These are phyloP conservation scores for Haplographium delicatum DNA, from an alignment of 495 filamentous ascomycete genomes.

Conservation along the genomic window DNA sequence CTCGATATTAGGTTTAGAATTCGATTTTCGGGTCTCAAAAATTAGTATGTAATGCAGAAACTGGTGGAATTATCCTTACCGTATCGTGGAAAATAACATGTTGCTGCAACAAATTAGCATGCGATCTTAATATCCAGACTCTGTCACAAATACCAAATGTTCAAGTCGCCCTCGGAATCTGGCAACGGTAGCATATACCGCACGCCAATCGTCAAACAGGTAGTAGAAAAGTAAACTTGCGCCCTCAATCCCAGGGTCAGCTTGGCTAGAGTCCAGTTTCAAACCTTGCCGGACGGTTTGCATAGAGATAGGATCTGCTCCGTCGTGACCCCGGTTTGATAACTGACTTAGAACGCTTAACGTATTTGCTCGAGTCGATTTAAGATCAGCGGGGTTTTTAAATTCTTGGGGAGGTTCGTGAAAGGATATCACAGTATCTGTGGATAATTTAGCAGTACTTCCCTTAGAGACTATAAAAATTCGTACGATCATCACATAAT, in stretches of 20 bases:
- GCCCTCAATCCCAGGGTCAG: slow-evolving; percentile 45
- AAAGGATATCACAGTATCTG: slow-evolving; percentile 71
- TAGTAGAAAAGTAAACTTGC: slow-evolving; percentile 80
- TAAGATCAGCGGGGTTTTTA: slow-evolving; percentile 36
- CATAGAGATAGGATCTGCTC: slow-evolving; percentile 43
- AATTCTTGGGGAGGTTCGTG: slow-evolving; percentile 57
- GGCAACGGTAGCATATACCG: slow-evolving; percentile 55
- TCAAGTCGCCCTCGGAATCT: slow-evolving; percentile 48
- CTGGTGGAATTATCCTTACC: slow-evolving; percentile 5
- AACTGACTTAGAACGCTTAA: slow-evolving; percentile 67
- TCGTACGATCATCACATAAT: slow-evolving; percentile 70
- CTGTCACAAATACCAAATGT: slow-evolving; percentile 39
- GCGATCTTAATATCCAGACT: background rate
- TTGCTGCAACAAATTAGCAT: slow-evolving; percentile 6
- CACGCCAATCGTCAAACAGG: slow-evolving; percentile 82
- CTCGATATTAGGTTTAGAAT: slow-evolving; percentile 18
- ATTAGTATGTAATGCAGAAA: background rate
- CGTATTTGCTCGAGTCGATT: slow-evolving; percentile 60
- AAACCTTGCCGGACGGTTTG: slow-evolving; percentile 32
- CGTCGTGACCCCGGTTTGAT: slow-evolving; percentile 42
- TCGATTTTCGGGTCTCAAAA: slow-evolving; percentile 14
- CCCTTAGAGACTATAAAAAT: background rate
- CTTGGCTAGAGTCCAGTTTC: slow-evolving; percentile 18
- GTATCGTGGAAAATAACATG: slow-evolving; percentile 18
- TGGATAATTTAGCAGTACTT: slow-evolving; percentile 6